phyloP scores from a whole-genome alignment of 2,329 filamentous ascomycete genomes.

The Dothistroma pini region DNA sequence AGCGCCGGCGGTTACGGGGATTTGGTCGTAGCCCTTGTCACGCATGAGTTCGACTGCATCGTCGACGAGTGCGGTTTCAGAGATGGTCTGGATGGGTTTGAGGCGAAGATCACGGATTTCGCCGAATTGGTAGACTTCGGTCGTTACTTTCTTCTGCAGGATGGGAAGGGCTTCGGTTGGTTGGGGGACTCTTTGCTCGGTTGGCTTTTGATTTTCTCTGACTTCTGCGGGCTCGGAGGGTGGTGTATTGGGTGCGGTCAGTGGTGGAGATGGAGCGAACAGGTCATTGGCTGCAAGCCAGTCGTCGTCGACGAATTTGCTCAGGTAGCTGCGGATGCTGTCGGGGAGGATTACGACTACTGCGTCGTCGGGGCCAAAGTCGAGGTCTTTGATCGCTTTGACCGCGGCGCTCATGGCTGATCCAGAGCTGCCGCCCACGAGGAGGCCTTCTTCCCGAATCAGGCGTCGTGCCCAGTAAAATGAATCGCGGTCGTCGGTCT shows the following conservation, averaged over 20 bases:
- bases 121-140: constrained; percentile 70
- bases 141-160: constrained; percentile 36
- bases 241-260: constrained; percentile 37
- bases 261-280: constrained; percentile 59
- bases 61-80: constrained; percentile 66
- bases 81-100: constrained; percentile 88
- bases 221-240: constrained; percentile 29
- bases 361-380: constrained; percentile 77
- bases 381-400: constrained; percentile 69
- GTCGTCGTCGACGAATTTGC: constrained; percentile 98
- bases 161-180: constrained; percentile 29
- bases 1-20: constrained; percentile 74
- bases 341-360: constrained; percentile 91
- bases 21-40: constrained; percentile 95
- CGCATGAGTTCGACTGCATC: constrained; percentile 97
- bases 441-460: constrained; percentile 88
- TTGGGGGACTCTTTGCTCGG: constrained; percentile 10
- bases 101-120: constrained; percentile 80
- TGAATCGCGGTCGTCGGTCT: constrained; percentile 89
- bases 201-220: constrained; percentile 14
- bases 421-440: constrained; percentile 90
- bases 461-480: constrained; percentile 86
- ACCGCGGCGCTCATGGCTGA: constrained; percentile 83
- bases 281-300: constrained; percentile 98
- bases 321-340: constrained; percentile 94